Evolutionary conservation across 169 alveolate species (phyloP).

Genomic region (Plasmodium cynomolgi): DNA sequence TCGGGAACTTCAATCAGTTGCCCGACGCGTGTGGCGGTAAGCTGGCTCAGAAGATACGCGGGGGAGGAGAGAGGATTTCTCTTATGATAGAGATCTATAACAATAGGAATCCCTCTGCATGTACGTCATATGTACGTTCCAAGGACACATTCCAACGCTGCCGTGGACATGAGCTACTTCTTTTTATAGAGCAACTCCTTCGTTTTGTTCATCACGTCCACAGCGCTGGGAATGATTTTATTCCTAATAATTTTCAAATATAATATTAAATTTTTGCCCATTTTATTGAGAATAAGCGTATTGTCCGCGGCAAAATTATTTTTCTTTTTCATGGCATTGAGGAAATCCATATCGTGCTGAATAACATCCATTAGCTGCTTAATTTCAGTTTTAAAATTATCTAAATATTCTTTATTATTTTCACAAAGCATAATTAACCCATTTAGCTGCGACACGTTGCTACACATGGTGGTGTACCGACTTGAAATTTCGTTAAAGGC

Average conservation of each 20-base stretch:
- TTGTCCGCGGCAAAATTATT: slow-evolving; percentile 23
- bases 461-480: slow-evolving; percentile 48
- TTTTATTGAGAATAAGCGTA: slow-evolving; percentile 38
- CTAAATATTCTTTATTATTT: slow-evolving; percentile 61
- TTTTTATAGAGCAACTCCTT: slow-evolving; percentile 36
- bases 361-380: slow-evolving; percentile 16
- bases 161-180: background rate
- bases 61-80: background rate
- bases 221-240: slow-evolving; percentile 37
- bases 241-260: slow-evolving; percentile 58
- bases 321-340: slow-evolving; percentile 44
- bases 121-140: background rate
- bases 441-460: slow-evolving; percentile 64
- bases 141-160: background rate
- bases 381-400: slow-evolving; percentile 50
- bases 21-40: background rate
- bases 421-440: slow-evolving; percentile 53
- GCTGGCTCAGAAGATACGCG: background rate
- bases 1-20: background rate
- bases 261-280: slow-evolving; percentile 37
- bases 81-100: background rate
- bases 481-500: slow-evolving; percentile 48
- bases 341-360: slow-evolving; percentile 38
- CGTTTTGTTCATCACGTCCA: slow-evolving; percentile 41
- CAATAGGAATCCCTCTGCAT: background rate